phyloP scores from a whole-genome alignment of 2,329 filamentous ascomycete species.

The Venturia oleaginea region DNA sequence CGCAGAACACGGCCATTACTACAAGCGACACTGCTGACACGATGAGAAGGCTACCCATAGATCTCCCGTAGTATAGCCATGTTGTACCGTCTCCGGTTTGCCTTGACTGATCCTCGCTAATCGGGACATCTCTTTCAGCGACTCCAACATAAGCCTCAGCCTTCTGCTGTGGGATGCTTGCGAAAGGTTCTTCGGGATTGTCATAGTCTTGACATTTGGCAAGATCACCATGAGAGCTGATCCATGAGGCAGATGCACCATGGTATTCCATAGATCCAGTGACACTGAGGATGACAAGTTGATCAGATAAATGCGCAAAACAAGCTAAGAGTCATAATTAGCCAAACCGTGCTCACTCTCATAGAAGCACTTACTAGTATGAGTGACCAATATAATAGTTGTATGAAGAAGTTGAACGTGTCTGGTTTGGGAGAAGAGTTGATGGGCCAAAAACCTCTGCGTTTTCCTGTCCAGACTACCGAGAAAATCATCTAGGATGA shows the following conservation, averaged over 20 bases:
- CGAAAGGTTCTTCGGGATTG: neutral
- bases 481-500: slow-evolving; percentile 15
- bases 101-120: neutral
- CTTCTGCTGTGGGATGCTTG: neutral
- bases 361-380: slow-evolving; percentile 10
- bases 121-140: neutral
- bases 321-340: neutral
- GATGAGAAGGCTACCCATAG: neutral
- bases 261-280: neutral
- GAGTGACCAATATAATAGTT: slow-evolving; percentile 15
- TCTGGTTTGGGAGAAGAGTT: slow-evolving; percentile 8
- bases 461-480: slow-evolving; percentile 13
- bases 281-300: slow-evolving; percentile 11
- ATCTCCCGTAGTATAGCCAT: slow-evolving; percentile 7
- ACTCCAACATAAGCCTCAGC: neutral
- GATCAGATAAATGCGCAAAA: slow-evolving; percentile 13
- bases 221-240: neutral
- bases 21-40: neutral
- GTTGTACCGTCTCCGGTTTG: slow-evolving; percentile 4
- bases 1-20: neutral
- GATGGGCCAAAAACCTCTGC: slow-evolving; percentile 6
- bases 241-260: slow-evolving; percentile 2
- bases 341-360: neutral
- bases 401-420: neutral
- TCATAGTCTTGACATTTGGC: neutral